These are phyloP conservation scores for Malus orientalis DNA, from an alignment of 306 rosid species.

Conservation along the genomic window DNA sequence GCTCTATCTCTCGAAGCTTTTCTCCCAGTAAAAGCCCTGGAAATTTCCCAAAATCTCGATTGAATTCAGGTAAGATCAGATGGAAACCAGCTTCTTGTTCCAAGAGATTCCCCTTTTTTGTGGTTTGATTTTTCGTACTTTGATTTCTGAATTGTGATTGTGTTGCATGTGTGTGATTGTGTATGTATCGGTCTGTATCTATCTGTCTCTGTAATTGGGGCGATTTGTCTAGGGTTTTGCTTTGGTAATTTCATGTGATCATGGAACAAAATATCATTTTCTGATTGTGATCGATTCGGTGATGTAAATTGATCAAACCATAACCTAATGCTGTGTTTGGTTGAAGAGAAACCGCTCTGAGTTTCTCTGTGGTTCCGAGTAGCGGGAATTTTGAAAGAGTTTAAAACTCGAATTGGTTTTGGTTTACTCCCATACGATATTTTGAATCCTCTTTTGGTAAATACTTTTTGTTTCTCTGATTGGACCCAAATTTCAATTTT, in stretches of 20 bases:
- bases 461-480: not conserved
- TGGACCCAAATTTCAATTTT: not conserved
- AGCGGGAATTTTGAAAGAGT: not conserved
- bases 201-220: not conserved
- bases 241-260: conserved; percentile 3
- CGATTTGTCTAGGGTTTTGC: conserved; percentile 18
- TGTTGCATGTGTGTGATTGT: not conserved
- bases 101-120: not conserved
- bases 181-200: not conserved
- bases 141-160: not conserved
- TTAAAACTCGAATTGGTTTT: not conserved
- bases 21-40: not conserved
- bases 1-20: not conserved
- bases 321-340: not conserved
- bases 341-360: not conserved
- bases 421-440: not conserved
- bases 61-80: conserved; percentile 16
- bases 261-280: not conserved
- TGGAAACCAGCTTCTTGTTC: not conserved
- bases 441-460: not conserved
- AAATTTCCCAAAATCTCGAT: not conserved
- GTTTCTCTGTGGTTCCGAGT: not conserved
- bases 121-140: not conserved
- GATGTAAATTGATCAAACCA: not conserved
- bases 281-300: not conserved